Conservation (phyloP, 2,329 filamentous ascomycete genomes). For the Pestalotiopsis sp. region DNA sequence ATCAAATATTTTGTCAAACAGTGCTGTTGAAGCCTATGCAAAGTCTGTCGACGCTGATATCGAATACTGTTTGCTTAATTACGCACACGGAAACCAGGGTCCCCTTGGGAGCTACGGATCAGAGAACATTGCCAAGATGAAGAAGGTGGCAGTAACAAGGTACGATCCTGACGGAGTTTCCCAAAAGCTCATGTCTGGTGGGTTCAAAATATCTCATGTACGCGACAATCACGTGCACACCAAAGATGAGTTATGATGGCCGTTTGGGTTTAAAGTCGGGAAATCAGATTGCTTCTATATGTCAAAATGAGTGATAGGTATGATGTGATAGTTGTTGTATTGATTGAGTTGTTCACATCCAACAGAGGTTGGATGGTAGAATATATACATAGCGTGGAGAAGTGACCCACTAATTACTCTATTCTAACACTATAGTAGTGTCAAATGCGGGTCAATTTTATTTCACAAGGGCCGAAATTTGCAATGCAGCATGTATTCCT, state of each 20-base stretch:
- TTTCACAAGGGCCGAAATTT: no score
- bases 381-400: no score
- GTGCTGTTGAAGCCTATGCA: not conserved
- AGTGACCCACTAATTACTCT: no score
- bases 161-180: slow-evolving; percentile 1
- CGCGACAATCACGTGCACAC: not conserved
- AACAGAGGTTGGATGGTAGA: no score
- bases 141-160: not conserved
- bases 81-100: not conserved
- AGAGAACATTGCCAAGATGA: slow-evolving; percentile 1
- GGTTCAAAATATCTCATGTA: slow-evolving; percentile 4
- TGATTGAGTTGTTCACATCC: no score
- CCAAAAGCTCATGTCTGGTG: not conserved
- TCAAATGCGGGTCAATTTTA: no score
- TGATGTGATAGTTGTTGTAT: no score
- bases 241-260: not conserved
- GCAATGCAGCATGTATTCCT: no score
- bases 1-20: not conserved
- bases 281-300: no score
- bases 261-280: not conserved
- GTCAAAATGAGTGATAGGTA: no score
- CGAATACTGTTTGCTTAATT: slow-evolving; percentile 4
- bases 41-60: slow-evolving; percentile 1
- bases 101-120: slow-evolving; percentile 8
- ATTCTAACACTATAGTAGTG: no score